phyloP scores from a whole-genome alignment of 371 early-diverging fungal genomes.

The Mortierella sp. region DNA sequence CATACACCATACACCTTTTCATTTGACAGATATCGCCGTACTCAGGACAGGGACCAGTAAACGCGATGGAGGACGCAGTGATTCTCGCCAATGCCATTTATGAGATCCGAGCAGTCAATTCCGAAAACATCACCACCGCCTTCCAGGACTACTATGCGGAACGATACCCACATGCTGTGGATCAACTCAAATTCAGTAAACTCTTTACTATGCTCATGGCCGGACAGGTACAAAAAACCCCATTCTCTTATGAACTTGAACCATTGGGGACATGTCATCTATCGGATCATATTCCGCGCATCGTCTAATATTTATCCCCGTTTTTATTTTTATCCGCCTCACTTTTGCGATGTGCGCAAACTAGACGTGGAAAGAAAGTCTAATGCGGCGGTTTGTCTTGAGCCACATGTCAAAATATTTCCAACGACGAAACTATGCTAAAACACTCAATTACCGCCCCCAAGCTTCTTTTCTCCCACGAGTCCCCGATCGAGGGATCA shows the following conservation, averaged over 20 bases:
- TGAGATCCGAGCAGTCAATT: constrained; percentile 12
- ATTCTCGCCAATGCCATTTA: constrained; percentile 30
- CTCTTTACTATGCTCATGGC: constrained; percentile 18
- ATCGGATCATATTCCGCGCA: too few relatives aligned
- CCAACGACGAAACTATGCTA: constrained; percentile 2
- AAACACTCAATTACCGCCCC: neutral
- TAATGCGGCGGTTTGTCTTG: constrained; percentile 10
- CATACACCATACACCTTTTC: neutral
- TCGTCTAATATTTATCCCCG: too few relatives aligned
- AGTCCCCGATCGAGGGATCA: neutral
- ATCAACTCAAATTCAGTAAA: constrained; percentile 17
- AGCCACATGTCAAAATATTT: constrained; percentile 1
- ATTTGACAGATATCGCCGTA: constrained; percentile 8
- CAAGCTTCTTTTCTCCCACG: neutral
- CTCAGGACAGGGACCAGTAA: constrained; percentile 27
- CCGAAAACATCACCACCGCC: constrained; percentile 7
- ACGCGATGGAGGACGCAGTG: constrained; percentile 36
- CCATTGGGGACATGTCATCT: too few relatives aligned
- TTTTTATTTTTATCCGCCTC: neutral
- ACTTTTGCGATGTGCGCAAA: neutral
- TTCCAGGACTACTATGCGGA: constrained; percentile 27
- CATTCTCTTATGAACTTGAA: too few relatives aligned
- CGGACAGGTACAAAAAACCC: constrained; percentile 21
- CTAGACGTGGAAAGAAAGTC: constrained; percentile 11
- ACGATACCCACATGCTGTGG: constrained; percentile 13